Evolutionary conservation across 2,329 filamentous ascomycete species (phyloP), one percentile per base, ranked within the genome.

Genomic region (Colletotrichum magnum): DNA sequence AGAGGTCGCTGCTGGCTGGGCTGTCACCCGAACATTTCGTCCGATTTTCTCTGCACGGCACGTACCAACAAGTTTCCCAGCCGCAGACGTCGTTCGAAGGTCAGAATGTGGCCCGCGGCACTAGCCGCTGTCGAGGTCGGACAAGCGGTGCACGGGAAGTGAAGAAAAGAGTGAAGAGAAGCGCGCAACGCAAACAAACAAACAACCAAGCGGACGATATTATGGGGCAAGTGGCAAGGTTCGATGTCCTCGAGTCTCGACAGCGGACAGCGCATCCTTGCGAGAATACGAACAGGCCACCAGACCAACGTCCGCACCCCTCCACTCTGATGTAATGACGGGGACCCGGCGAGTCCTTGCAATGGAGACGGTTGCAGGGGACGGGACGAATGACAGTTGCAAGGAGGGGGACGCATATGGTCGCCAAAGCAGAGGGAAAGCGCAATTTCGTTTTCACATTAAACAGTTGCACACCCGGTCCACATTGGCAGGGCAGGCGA

Each of bases 321-420:
- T 66, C 66, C 66, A 69, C 62, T 59, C 56, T 66, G 66, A 69
- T 69, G 62, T 60, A 69, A 69, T 69, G 21, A 39, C 53, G 39
- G 53, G 52, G 32, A 47, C 53, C 21, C 52, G 64, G 64, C 64
- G 53, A 21, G 47, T 32, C 53, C 59, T 64, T n/a, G 32, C 39
- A 26, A 66, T 66, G 62, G 66, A 54, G 62, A 60, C 47, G 4
- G 18, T 18, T 32, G 18, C 56, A 66, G 36, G 50, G 61, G 41
- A 36, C 39, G 39, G 24, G 36, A 39, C 53, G 53, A 57, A 53
- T 50, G 48, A 48, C 32, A 45, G 58, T 59, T 58, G 61, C 48
- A 45, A 24, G n/a, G 32, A 24, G 18, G 36, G n/a, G 32, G 26
- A 26, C 16, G 48, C 13, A 36, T 24, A 36, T n/a, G 21, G 45